Base-by-base conservation (phyloP, 2,329 filamentous ascomycete species). In the Arthroderma uncinatum region DNA sequence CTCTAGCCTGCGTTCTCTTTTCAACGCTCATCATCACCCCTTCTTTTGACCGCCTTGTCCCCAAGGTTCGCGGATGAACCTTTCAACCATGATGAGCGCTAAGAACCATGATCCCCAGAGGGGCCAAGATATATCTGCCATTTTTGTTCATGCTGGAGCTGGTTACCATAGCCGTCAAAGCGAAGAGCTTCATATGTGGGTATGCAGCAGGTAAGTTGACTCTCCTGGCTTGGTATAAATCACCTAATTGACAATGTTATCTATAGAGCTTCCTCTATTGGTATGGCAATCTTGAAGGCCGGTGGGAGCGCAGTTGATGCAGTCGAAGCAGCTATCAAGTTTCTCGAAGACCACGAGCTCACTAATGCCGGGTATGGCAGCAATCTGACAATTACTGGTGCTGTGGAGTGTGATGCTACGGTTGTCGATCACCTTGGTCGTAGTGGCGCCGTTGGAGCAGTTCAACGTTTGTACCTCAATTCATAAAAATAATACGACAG, bases 351-450 rank as follows among this genome's bases (percentile, higher is more conserved):
- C 68, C 85, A 87, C 58, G 90, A 96, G 66, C 94, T 98, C 63
- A 98, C 94, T 36, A 98, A 98, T 70, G 88, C 92, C 37, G 93
- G 93, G 0, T 97, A 87, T 68, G 93, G 94, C 50, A 98, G 93
- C 73, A 98, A 98, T 66, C 76, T 98, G 23, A 85, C 89, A 47
- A 87, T 95, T 61, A 86, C 96, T 64, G 93, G 93, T 1, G 82
- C 84, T 0, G 93, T 97, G 10, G 93, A 98, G 70, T 94, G 91
- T 64, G 93, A 98, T 75, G 93, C 93, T 57, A 91, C 89, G 0
- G 82, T 98, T 56, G 87, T 98, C 40, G 91, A 98, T 66, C 87
- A 97, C 68, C 76, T 85, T 54, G 93, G 94, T 42, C 84, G 90
- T 62, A 97, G 92, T 69, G 93, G 93, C 63, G 93, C 90, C 42